Evolutionary conservation across 2,329 filamentous ascomycete genomes (phyloP).

Genomic region (Aaosphaeria pasadenensis): DNA sequence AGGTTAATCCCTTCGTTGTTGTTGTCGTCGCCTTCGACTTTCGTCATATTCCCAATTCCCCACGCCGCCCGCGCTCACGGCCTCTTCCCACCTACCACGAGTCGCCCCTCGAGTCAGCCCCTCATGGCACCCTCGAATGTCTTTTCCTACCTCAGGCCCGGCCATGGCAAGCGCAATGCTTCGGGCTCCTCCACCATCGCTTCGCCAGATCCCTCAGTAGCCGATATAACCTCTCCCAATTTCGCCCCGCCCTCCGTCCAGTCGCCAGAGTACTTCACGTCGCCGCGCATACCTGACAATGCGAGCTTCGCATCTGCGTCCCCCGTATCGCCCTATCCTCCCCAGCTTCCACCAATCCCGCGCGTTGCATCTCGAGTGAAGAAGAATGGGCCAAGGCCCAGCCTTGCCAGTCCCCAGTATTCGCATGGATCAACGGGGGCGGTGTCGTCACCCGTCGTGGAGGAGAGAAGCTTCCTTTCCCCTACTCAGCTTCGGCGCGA

Average conservation of each 20-base stretch:
- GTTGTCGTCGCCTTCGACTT: too few relatives aligned
- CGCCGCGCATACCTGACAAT: slow-evolving; percentile 29
- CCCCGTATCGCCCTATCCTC: slow-evolving; percentile 37
- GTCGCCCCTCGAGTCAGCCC: neutral
- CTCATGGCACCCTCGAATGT: slow-evolving; percentile 39
- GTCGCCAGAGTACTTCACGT: slow-evolving; percentile 24
- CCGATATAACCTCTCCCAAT: slow-evolving; percentile 14
- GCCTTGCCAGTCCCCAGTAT: slow-evolving; percentile 9
- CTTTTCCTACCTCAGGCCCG: slow-evolving; percentile 39
- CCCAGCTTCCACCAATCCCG: slow-evolving; percentile 38
- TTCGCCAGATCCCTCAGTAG: slow-evolving; percentile 30
- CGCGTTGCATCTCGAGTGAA: slow-evolving; percentile 35
- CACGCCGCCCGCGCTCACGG: neutral
- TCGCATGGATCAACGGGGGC: slow-evolving; percentile 6
- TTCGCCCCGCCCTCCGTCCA: slow-evolving; percentile 26
- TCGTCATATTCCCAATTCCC: neutral
- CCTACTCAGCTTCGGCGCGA: slow-evolving; percentile 15
- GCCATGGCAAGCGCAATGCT: slow-evolving; percentile 38
- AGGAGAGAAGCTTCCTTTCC: slow-evolving; percentile 16
- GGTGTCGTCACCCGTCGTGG: slow-evolving; percentile 5
- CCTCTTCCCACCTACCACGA: neutral
- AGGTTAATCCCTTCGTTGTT: too few relatives aligned
- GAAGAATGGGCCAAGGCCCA: slow-evolving; percentile 11
- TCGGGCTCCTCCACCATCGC: slow-evolving; percentile 29
- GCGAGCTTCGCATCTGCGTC: slow-evolving; percentile 27